These are phyloP conservation scores for Trichoderma aggressivum DNA, from an alignment of 2,329 filamentous ascomycete species.

Conservation along the genomic window DNA sequence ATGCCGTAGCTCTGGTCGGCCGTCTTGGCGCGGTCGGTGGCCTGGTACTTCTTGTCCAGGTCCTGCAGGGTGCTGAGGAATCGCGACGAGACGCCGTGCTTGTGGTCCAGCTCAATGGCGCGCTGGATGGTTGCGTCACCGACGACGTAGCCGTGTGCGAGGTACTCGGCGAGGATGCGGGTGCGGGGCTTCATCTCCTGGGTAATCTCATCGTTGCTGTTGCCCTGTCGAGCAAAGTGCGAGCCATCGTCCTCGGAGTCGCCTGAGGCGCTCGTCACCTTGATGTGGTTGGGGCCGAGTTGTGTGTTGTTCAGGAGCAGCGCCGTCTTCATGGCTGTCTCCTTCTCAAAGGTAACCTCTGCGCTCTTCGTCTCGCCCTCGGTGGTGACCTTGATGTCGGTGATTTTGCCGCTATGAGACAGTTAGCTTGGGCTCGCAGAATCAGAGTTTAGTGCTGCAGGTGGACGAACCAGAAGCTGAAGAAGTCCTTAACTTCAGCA, in stretches of 20 bases:
- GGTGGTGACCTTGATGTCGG: conserved; percentile 70
- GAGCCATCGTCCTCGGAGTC: conserved; percentile 61
- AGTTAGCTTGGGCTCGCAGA: conserved; percentile 22
- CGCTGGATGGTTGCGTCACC: conserved; percentile 71
- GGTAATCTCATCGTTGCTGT: conserved; percentile 67
- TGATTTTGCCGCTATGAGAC: conserved; percentile 77
- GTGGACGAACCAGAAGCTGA: conserved; percentile 78
- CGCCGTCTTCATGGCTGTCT: conserved; percentile 93
- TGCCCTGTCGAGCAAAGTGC: conserved; percentile 51
- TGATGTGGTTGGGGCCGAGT: conserved; percentile 81
- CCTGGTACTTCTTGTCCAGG: conserved; percentile 84
- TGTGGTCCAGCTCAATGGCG: conserved; percentile 82
- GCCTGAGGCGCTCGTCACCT: conserved; percentile 64
- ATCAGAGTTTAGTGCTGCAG: neutral
- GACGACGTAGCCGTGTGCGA: conserved; percentile 88
- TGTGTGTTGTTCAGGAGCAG: conserved; percentile 96
- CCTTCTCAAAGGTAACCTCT: conserved; percentile 94
- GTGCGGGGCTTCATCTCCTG: conserved; percentile 97
- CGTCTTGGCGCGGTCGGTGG: conserved; percentile 78
- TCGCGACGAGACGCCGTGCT: conserved; percentile 77
- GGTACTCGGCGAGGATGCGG: conserved; percentile 92
- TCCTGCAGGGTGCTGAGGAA: conserved; percentile 74
- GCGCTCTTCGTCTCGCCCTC: conserved; percentile 72
- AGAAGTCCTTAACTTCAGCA: conserved; percentile 93
- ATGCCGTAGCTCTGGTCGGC: conserved; percentile 84